Evolutionary conservation across 2,329 filamentous ascomycete species (phyloP), one percentile per base, ranked within the genome.

Genomic region (Trematosphaeria pertusa): DNA sequence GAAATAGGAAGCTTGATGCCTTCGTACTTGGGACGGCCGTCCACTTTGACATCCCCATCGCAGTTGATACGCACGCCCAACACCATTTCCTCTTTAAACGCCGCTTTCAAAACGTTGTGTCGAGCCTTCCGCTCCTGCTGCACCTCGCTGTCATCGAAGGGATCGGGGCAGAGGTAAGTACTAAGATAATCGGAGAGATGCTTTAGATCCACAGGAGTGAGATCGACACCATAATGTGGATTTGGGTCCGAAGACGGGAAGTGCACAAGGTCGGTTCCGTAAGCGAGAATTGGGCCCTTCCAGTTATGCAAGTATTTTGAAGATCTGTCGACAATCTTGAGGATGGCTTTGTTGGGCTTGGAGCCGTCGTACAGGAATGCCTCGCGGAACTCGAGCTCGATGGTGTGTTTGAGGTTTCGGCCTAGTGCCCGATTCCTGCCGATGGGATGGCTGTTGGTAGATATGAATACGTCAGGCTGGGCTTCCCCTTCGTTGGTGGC

Each of bases 281-380:
- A 28, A 8, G 24, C 24, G 8, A 28, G 12, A 7, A 28, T 28
- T 12, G 24, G 12, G 12, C 24, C 24, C 24, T 12, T 28, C 24
- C 24, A 28, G 12, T 28, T 12, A 12, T 34, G 15, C 8, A 34
- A 32, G 24, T 28, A 12, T 12, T 12, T 28, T 12, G 24, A 12
- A 8, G 7, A 12, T n/a, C n/a, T n/a, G 24, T 28, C 24, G 8
- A 8, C 24, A 28, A 28, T 28, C 24, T 28, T 28, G 8, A 8
- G 24, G 24, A 28, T 12, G 12, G 24, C 24, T 12, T 28, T 28
- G 12, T 28, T 28, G 24, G 24, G 24, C 24, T 28, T 28, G 12
- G 50, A 56, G 12, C 46, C 46, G 31, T 54, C 50, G 10, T 10
- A 14, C 7, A 47, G 12, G 34, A 45, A 56, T 2, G n/a, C 32